Base-by-base conservation (phyloP, 2,329 filamentous ascomycete genomes). In the Xylariaceae sp. region DNA sequence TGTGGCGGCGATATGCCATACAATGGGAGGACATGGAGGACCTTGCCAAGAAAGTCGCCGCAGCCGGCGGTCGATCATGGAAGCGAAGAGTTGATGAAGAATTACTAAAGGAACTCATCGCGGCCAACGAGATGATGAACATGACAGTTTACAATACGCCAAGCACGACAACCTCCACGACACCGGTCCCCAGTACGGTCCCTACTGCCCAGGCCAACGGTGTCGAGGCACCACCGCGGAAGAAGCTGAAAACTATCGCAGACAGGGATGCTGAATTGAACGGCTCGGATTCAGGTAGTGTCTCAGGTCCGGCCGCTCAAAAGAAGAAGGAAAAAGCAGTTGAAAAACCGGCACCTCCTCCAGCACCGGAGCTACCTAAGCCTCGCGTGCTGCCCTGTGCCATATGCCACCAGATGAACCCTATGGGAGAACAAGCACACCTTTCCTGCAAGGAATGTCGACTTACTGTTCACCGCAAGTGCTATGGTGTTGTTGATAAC, bases 11-110 rank as follows among this genome's bases (percentile, higher is more conserved):
- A 62, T 99, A 99, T 73, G 93, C 89, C 16, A 91, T 99, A 59
- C 91, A 96, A 64, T 99, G 91, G 87, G 95, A 98, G 73, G 91
- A 96, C 63, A 83, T 92, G 14, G 95, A 98, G 42, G 93, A 98
- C 67, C 84, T 96, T 40, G 85, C 88, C 40, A 96, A 93, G 77
- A 96, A 96, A 76, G 87, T 96, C 42, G 85, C 88, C 1, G 86
- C 89, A 61, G 85, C 87, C 44, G 90, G 91, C 43, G 89, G 90
- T 44, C 88, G 91, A 65, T 89, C 90, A 3, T 93, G 88, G 86
- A 96, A 95, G 76, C 86, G 90, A 56, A 90, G 89, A 70, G 88
- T 96, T 54, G 95, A 99, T 62, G 93, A 98, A 71, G 95, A 98
- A 70, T 79, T 97, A 14, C 78, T 93, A 51, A 89, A 89, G 65